Percentiles rank a stretch among this genome's conserved stretches.
Evolutionary conservation across 495 filamentous ascomycete genomes (phyloP).

Genomic region (Penicillium ucsense): DNA sequence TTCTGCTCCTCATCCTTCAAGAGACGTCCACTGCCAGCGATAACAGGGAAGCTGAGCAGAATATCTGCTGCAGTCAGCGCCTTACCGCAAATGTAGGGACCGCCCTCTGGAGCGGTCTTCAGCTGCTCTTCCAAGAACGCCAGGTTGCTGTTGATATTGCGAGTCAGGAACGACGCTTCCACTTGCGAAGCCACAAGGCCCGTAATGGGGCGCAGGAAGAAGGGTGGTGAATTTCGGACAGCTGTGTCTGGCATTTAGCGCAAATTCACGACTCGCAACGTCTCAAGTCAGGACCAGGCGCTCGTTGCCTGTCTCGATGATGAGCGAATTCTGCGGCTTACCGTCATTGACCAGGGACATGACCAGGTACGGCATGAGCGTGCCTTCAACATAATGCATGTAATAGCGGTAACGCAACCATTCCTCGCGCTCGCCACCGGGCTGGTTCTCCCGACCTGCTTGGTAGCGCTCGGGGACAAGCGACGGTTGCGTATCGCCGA

Average conservation of each 20-base stretch:
- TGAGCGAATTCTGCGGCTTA: conserved; percentile 23
- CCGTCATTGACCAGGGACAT: conserved; percentile 47
- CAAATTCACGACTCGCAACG: not conserved
- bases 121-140: conserved; percentile 66
- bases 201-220: conserved; percentile 78
- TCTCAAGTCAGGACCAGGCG: not conserved
- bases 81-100: conserved; percentile 60
- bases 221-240: conserved; percentile 59
- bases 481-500: conserved; percentile 30
- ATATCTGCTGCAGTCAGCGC: conserved; percentile 74
- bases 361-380: conserved; percentile 61
- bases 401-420: conserved; percentile 70
- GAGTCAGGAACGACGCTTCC: conserved; percentile 46
- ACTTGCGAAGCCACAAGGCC: conserved; percentile 52
- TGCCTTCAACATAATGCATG: conserved; percentile 78
- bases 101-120: conserved; percentile 49
- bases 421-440: conserved; percentile 62
- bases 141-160: conserved; percentile 56
- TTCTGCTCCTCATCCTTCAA: conserved; percentile 39
- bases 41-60: conserved; percentile 64
- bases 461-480: conserved; percentile 58
- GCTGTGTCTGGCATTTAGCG: conserved; percentile 18
- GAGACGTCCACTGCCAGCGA: conserved; percentile 36
- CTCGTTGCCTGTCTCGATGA: not conserved
- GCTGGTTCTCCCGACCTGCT: conserved; percentile 34